Percentiles rank a stretch among this genome's conserved stretches.
These are phyloP conservation scores for Fagus crenata DNA, from an alignment of 306 rosid species.

Conservation along the genomic window DNA sequence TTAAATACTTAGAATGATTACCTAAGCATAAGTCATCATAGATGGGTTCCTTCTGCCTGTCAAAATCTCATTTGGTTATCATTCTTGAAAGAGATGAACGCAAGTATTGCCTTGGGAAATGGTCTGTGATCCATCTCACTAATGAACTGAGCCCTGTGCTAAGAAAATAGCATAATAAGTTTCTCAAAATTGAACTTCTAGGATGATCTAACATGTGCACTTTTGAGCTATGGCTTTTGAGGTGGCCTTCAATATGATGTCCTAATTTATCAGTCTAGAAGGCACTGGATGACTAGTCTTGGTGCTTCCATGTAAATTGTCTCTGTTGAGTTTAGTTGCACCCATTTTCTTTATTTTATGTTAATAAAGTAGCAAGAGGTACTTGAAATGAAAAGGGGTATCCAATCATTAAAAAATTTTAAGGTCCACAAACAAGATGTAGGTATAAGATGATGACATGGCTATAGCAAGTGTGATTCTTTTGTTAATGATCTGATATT, in stretches of 20 bases:
- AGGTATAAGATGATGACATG: constrained; percentile 1
- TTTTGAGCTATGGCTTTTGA: constrained; percentile 10
- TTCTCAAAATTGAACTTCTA: neutral
- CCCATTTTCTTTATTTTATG: neutral
- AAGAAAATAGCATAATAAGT: neutral
- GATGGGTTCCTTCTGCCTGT: neutral
- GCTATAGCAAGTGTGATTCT: constrained; percentile 10
- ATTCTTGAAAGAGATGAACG: neutral
- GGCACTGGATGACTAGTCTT: constrained; percentile 9
- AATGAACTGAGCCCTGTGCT: neutral
- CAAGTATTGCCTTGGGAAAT: neutral
- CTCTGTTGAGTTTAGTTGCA: neutral
- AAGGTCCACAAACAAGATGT: neutral
- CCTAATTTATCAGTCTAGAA: neutral
- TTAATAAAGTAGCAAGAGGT: neutral
- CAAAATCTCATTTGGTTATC: neutral
- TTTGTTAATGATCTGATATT: constrained; percentile 9
- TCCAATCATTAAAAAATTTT: neutral
- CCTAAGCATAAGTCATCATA: neutral
- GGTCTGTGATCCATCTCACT: constrained; percentile 2
- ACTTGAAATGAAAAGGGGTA: neutral
- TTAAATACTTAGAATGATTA: neutral
- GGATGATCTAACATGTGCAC: constrained; percentile 11
- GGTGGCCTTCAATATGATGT: neutral
- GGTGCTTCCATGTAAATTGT: neutral